Evolutionary conservation across 371 early-diverging fungal genomes (phyloP), one percentile per base, ranked within the genome.

Genomic region (Apophysomyces sp.): DNA sequence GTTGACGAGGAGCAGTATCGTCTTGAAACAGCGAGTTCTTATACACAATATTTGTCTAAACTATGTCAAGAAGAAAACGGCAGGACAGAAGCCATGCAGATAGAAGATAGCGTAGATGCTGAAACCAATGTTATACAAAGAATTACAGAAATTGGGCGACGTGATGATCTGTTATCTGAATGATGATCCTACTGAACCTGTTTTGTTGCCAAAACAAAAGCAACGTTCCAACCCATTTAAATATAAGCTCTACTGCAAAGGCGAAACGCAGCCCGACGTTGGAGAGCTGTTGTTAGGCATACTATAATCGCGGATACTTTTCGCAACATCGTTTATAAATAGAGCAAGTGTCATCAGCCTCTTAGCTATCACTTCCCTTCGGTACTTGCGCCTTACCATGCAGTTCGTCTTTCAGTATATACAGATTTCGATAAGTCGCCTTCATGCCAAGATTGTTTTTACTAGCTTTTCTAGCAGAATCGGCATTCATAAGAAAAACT

Each of bases 361-460:
- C 41, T 54, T 7, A 54, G 15, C 31, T 31, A 54, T 31, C 8
- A 4, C 41, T 41, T 1, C 3, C 41, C 18, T 41, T 41, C 18
- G 41, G 18, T 41, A 41, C 26, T 21, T 30, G 16, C 34, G 18
- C 32, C 12, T 55, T 55, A 36, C 55, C 29, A 13, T 30, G 6
- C 1, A 55, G 18, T 16, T 55, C 55, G 55, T 55, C 55, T 55
- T 55, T 55, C 9, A 36, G 55, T 27, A 55, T 18, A 32, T n/a
- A 55, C 11, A 55, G 31, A 0, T 27, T 55, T 55, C 55, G 32
- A 18, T 55, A 55, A 6, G 7, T 27, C 2, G 27, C 15, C 55
- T 55, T 55, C 31, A 28, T 5, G 0, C 55, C 55, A 55, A 55
- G 31, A 18, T 21, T 36, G 15, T 15, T 2, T 13, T 55, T 55